Base-by-base conservation (phyloP, 768 basidiomycete species). In the Gyrodon lividus region DNA sequence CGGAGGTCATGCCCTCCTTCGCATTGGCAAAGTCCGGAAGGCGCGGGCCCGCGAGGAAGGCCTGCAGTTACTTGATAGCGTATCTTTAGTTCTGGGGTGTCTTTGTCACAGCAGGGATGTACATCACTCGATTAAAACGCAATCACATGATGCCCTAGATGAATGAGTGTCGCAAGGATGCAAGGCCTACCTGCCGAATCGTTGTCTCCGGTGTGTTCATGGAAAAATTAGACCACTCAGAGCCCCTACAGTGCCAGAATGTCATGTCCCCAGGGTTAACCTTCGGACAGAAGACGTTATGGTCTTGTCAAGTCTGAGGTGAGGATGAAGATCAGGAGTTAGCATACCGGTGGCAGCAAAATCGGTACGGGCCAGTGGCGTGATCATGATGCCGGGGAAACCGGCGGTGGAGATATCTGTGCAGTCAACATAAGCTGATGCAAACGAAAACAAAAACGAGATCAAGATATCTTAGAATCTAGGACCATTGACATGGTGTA, bases 241-340 rank as follows among this genome's bases (percentile, higher is more conserved):
- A 44, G 56, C 2, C 54, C 72, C 38, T 47, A 77, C 83, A 84
- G 57, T 87, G 86, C 86, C 88, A 89, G 68, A 86, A 89, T 3
- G 88, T 84, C 59, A 84, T 81, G 61, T 91, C 89, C 2, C 89
- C 89, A 0, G 88, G 87, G 46, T 75, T 72, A 5, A 91, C 88
- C 54, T 79, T 2, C 87, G 88, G 8, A 87, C 73, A 2, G 83
- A 81, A 23, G n/a, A n/a, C n/a, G 80, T 80, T 85, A 91, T 89
- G 1, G 82, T 82, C 42, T 78, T 68, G 0, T 77, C 75, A 2
- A 89, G 74, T 51, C 73, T 72, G 48, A 91, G 71, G 64, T 91
- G 84, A 6, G 88, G 89, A 61, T 91, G 87, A 1, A 77, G 72
- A 14, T 56, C 66, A 16, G 81, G 74, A 12, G 76, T 84, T 7